phyloP scores from a whole-genome alignment of 768 basidiomycete species.

The Hygrophorus pudorinus region DNA sequence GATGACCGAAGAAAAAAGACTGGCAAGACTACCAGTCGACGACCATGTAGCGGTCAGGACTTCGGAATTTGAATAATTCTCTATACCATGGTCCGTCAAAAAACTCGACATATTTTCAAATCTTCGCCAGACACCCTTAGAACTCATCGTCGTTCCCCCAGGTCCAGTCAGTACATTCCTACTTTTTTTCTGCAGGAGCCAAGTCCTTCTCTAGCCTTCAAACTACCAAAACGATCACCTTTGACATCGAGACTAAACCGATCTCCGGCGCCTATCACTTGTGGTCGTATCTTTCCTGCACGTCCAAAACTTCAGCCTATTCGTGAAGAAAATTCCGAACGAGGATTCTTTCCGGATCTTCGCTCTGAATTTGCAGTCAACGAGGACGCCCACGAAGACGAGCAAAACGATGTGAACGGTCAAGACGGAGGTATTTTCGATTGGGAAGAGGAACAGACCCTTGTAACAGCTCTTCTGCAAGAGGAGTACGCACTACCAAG shows the following conservation, averaged over 20 bases:
- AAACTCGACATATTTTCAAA: too few relatives aligned
- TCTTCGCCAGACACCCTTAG: too few relatives aligned
- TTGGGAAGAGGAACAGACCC: conserved; percentile 45
- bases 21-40: too few relatives aligned
- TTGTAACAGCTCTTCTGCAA: conserved; percentile 39
- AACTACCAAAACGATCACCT: not conserved
- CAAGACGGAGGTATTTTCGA: conserved; percentile 22
- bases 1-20: conserved; percentile 6
- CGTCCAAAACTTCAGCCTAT: not conserved
- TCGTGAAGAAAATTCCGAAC: not conserved
- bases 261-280: not conserved
- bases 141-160: too few relatives aligned
- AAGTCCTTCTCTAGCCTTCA: not conserved
- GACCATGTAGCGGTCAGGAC: too few relatives aligned
- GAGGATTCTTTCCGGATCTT: too few relatives aligned
- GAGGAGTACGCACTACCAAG: conserved; percentile 22
- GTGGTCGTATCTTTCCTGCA: not conserved
- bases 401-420: conserved; percentile 11
- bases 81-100: too few relatives aligned
- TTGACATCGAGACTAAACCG: not conserved
- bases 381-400: not conserved
- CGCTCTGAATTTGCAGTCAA: not conserved
- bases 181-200: too few relatives aligned
- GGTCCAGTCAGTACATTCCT: too few relatives aligned
- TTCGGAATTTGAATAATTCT: too few relatives aligned